phyloP scores from a whole-genome alignment of 495 filamentous ascomycete genomes.

The Talaromyces borbonicus region DNA sequence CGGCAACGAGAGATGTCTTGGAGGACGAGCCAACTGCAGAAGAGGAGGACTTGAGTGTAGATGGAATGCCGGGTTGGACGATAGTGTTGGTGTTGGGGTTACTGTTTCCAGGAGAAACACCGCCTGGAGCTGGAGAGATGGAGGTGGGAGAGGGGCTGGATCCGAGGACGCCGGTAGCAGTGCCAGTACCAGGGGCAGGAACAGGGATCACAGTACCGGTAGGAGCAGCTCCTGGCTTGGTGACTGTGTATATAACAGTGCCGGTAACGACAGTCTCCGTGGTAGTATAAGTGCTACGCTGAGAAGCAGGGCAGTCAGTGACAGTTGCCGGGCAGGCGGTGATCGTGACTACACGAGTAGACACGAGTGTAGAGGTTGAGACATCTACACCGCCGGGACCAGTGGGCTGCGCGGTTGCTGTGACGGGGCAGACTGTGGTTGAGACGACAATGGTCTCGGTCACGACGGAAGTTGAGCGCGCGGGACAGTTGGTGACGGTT shows the following conservation, averaged over 20 bases:
- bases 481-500: conserved; percentile 19
- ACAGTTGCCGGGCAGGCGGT: conserved; percentile 15
- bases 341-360: conserved; percentile 12
- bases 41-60: neutral
- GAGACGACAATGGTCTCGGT: conserved; percentile 20
- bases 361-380: conserved; percentile 12
- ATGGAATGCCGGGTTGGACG: neutral
- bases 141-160: neutral
- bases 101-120: neutral
- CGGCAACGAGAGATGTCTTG: neutral
- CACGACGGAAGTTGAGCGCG: conserved; percentile 12
- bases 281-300: conserved; percentile 12
- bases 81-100: neutral
- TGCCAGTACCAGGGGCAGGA: neutral
- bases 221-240: neutral
- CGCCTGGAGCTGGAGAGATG: neutral
- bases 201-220: neutral
- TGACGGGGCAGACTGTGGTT: conserved; percentile 22
- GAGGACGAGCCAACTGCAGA: neutral
- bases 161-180: neutral
- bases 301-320: conserved; percentile 15
- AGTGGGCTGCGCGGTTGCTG: conserved; percentile 6
- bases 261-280: conserved; percentile 15
- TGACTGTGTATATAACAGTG: conserved; percentile 4
- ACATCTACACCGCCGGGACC: conserved; percentile 4